Evolutionary conservation across 495 filamentous ascomycete genomes (phyloP).

Genomic region (Rhizodiscina lignyota): DNA sequence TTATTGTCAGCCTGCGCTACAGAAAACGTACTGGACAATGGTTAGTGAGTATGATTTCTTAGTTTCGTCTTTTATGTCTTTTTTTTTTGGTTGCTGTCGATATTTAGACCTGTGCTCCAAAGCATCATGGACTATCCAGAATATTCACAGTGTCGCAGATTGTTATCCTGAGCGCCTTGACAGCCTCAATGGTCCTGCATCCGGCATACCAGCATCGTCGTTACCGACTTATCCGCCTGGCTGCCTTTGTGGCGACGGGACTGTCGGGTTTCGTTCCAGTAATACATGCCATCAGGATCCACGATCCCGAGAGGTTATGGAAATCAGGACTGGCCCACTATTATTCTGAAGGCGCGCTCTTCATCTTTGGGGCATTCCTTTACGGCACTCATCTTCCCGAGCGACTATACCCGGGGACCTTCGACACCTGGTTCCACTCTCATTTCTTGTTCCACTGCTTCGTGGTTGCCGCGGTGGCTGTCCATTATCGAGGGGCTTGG

Average conservation of each 20-base stretch:
- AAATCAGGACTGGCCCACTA: conserved; percentile 69
- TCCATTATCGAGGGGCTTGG: conserved; percentile 46
- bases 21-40: conserved; percentile 58
- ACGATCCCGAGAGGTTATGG: conserved; percentile 55
- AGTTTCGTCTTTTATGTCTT: too few species aligned
- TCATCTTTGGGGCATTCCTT: conserved; percentile 69
- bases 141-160: too few species aligned
- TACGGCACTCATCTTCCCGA: conserved; percentile 59
- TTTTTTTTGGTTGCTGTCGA: too few species aligned
- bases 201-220: conserved; percentile 66
- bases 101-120: too few species aligned
- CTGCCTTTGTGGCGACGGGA: conserved; percentile 84
- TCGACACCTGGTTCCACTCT: conserved; percentile 63
- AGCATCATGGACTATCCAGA: too few species aligned
- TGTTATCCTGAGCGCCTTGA: conserved; percentile 54
- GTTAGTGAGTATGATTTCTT: too few species aligned
- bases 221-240: conserved; percentile 71
- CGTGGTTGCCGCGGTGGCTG: conserved; percentile 46
- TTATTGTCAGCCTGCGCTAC: conserved; percentile 42
- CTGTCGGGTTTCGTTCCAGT: conserved; percentile 70
- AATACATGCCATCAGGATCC: conserved; percentile 50
- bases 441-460: conserved; percentile 70
- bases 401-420: conserved; percentile 40
- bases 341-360: conserved; percentile 61
- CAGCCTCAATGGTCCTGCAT: conserved; percentile 54